These are phyloP conservation scores for Cotoneaster glaucophyllus DNA, from an alignment of 306 rosid genomes.

Conservation along the genomic window DNA sequence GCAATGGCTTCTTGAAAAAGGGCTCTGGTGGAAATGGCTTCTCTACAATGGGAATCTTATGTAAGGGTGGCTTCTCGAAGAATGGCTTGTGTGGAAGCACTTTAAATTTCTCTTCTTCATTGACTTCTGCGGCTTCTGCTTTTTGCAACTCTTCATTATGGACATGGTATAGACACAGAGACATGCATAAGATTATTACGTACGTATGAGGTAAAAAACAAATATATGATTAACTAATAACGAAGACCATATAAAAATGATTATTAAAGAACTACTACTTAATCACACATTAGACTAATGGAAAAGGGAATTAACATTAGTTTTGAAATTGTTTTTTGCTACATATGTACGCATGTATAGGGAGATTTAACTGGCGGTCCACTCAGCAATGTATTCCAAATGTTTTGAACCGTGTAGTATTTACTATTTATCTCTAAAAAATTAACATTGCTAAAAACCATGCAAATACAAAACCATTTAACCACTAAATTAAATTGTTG, in stretches of 20 bases:
- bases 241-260: not conserved
- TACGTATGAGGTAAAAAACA: not conserved
- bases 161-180: not conserved
- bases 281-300: no score
- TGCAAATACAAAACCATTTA: no score
- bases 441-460: not conserved
- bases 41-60: not conserved
- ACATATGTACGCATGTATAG: not conserved
- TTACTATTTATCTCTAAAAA: no score
- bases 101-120: not conserved
- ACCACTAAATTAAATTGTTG: no score
- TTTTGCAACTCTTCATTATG: not conserved
- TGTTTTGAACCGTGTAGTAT: no score
- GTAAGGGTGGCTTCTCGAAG: not conserved
- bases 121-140: not conserved
- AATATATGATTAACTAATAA: not conserved
- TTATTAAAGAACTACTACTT: no score
- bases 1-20: conserved; percentile 12
- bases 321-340: not conserved
- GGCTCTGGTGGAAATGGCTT: conserved; percentile 1
- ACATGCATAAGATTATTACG: not conserved
- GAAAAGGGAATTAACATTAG: not conserved
- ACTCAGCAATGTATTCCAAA: no score
- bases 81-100: not conserved
- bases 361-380: no score